Evolutionary conservation across 345 rosid genomes (phyloP).

Genomic region (Eucalyptus pauciflora): DNA sequence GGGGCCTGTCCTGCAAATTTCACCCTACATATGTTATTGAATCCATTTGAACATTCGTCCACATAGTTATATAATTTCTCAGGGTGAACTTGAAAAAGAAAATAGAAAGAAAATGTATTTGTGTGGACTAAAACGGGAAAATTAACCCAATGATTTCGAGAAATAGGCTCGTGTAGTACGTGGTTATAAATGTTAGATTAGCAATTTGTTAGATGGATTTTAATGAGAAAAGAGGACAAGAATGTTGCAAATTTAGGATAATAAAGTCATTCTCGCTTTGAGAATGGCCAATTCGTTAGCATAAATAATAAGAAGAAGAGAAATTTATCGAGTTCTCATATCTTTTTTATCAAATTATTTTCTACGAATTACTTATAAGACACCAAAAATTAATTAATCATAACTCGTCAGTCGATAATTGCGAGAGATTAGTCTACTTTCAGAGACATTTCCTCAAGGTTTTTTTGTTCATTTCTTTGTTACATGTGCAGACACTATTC

Average conservation of each 20-base stretch:
- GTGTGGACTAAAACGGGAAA: too few species aligned
- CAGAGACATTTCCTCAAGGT: neutral
- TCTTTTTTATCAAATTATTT: neutral
- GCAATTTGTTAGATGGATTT: neutral
- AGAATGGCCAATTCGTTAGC: too few species aligned
- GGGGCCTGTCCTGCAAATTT: too few species aligned
- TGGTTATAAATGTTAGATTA: neutral
- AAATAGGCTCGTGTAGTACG: neutral
- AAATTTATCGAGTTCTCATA: neutral
- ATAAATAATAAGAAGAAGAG: neutral
- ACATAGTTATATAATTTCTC: too few species aligned
- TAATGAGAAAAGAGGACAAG: neutral
- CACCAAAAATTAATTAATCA: neutral
- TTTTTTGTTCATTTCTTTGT: too few species aligned
- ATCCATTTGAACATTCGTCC: too few species aligned
- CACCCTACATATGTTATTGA: too few species aligned
- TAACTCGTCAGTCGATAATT: fast-evolving
- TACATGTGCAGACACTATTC: neutral
- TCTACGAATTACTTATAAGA: neutral
- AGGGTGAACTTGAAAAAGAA: too few species aligned
- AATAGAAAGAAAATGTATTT: too few species aligned
- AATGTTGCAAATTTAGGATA: neutral
- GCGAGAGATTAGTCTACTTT: neutral
- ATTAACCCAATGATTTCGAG: neutral
- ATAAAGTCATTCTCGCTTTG: neutral